Percentiles rank a stretch among this genome's conserved stretches.
Conservation (phyloP, 768 basidiomycete genomes). For the Clitopilus passeckerianus region DNA sequence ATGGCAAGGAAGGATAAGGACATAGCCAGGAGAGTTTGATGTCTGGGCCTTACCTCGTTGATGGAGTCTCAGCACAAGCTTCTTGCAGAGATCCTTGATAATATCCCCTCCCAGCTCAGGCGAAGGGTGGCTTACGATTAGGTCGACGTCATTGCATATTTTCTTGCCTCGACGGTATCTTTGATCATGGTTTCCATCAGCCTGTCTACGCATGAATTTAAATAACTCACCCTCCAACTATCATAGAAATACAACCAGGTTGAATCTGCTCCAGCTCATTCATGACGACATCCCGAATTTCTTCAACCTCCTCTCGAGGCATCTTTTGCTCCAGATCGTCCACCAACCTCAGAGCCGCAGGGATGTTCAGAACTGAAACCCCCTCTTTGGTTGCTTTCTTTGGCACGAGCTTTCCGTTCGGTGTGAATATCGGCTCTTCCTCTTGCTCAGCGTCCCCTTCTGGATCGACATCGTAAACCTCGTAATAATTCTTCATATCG, state of each 20-base stretch:
- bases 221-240: slow-evolving; percentile 72
- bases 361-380: slow-evolving; percentile 35
- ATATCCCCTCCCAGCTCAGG: slow-evolving; percentile 32
- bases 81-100: slow-evolving; percentile 60
- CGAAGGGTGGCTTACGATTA: slow-evolving; percentile 76
- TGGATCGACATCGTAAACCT: slow-evolving; percentile 25
- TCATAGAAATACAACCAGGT: slow-evolving; percentile 65
- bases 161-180: slow-evolving; percentile 85
- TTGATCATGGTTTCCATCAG: neutral
- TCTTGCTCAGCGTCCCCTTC: neutral
- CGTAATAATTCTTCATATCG: slow-evolving; percentile 67
- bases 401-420: slow-evolving; percentile 21
- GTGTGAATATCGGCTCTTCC: slow-evolving; percentile 22
- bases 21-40: neutral
- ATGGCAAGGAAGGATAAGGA: neutral
- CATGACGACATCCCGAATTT: slow-evolving; percentile 67
- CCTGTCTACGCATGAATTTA: neutral
- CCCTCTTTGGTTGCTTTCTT: slow-evolving; percentile 4
- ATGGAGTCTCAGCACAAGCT: slow-evolving; percentile 53
- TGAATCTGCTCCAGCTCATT: slow-evolving; percentile 58
- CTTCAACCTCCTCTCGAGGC: slow-evolving; percentile 69
- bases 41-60: slow-evolving; percentile 39
- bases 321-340: slow-evolving; percentile 55
- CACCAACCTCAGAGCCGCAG: slow-evolving; percentile 54
- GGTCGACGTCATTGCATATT: slow-evolving; percentile 83